These are phyloP conservation scores for Mortierella sp. DNA, from an alignment of 371 early-diverging fungal genomes.

Conservation along the genomic window DNA sequence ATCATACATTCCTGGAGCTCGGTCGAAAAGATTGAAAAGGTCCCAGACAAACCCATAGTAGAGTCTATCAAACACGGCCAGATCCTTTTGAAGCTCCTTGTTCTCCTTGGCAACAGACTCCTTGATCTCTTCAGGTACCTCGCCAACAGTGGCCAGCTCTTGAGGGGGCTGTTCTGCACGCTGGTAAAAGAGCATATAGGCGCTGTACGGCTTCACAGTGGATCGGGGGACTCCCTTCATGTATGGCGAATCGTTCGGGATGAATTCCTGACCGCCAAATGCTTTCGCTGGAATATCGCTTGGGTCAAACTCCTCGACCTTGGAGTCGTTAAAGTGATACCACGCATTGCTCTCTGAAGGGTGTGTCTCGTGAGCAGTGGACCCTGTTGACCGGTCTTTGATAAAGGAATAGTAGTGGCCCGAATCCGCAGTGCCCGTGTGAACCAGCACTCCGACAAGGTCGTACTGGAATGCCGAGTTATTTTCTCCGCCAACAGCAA, in stretches of 20 bases:
- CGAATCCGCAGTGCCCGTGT: slow-evolving; percentile 68
- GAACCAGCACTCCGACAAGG: slow-evolving; percentile 61
- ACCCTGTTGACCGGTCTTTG: slow-evolving; percentile 45
- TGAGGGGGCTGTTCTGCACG: slow-evolving; percentile 13
- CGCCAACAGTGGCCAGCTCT: neutral
- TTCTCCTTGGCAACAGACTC: slow-evolving; percentile 50
- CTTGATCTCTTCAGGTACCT: slow-evolving; percentile 48
- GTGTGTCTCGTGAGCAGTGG: neutral
- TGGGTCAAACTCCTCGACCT: slow-evolving; percentile 59
- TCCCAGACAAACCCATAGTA: slow-evolving; percentile 53
- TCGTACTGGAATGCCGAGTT: slow-evolving; percentile 53
- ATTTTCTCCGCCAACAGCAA: slow-evolving; percentile 10
- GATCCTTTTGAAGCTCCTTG: slow-evolving; percentile 34
- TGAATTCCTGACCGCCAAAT: slow-evolving; percentile 57
- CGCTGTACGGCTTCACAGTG: slow-evolving; percentile 58
- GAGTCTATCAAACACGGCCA: slow-evolving; percentile 45
- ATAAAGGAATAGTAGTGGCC: slow-evolving; percentile 68
- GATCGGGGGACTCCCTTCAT: slow-evolving; percentile 50
- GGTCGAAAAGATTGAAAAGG: slow-evolving; percentile 29
- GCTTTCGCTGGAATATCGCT: slow-evolving; percentile 56
- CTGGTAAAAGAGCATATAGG: slow-evolving; percentile 65
- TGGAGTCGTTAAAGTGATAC: slow-evolving; percentile 66
- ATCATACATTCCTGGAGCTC: neutral
- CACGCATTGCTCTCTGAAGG: slow-evolving; percentile 33
- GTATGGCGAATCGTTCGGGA: slow-evolving; percentile 49